A percentile compares a stretch with the other conserved stretches of the same genome.
Conservation (phyloP, 192 early-diverging fungal species). For the Linnemannia schmuckeri region DNA sequence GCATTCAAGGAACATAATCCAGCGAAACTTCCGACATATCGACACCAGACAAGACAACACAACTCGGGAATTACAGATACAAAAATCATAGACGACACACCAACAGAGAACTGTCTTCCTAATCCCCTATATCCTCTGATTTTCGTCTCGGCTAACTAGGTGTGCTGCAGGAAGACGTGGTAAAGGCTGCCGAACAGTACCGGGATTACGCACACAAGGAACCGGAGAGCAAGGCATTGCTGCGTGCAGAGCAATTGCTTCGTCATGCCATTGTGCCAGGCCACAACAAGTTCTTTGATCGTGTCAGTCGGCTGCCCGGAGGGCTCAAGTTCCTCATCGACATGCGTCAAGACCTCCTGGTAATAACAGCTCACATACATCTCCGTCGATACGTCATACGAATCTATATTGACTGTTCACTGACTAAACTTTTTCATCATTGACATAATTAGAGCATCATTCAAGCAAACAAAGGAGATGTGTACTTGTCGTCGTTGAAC, state of each 20-base stretch:
- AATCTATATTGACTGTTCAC: not conserved
- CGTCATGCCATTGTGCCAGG: slow-evolving; percentile 75
- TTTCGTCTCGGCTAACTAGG: slow-evolving; percentile 28
- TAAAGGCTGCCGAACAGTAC: slow-evolving; percentile 50
- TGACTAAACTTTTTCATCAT: not conserved
- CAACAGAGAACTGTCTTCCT: not conserved
- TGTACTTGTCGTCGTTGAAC: slow-evolving; percentile 69
- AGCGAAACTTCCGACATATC: too few relatives aligned
- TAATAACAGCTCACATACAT: slow-evolving; percentile 29
- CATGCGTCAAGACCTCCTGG: slow-evolving; percentile 82
- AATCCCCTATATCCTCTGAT: not conserved
- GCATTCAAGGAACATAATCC: too few relatives aligned
- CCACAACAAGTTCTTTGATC: slow-evolving; percentile 82
- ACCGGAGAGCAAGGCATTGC: slow-evolving; percentile 42
- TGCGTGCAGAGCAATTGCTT: slow-evolving; percentile 70
- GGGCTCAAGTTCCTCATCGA: slow-evolving; percentile 87
- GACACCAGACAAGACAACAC: too few relatives aligned
- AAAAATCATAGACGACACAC: not conserved
- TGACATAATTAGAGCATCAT: slow-evolving; percentile 21
- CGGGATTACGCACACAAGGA: slow-evolving; percentile 20
- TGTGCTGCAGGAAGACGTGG: slow-evolving; percentile 55
- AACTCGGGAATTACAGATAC: too few relatives aligned
- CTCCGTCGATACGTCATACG: too few relatives aligned
- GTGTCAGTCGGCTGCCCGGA: slow-evolving; percentile 80
- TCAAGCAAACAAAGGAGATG: slow-evolving; percentile 56